A percentile compares a stretch with the other conserved stretches of the same genome.
These are phyloP conservation scores for Wallemia ichthyophaga DNA, from an alignment of 1,284 basidiomycete genomes.

Conservation along the genomic window DNA sequence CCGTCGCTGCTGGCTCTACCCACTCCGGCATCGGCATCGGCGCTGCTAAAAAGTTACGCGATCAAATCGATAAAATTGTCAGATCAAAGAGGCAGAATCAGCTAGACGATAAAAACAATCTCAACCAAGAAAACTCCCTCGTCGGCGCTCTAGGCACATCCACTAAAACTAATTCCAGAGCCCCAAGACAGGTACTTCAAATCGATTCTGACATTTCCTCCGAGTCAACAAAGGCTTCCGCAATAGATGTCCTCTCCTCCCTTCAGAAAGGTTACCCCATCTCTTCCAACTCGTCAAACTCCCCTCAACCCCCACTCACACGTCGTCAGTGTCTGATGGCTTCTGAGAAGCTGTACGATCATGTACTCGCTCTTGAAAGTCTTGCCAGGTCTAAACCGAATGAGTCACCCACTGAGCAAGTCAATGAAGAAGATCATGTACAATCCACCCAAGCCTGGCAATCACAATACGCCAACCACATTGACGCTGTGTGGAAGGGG, in stretches of 20 bases:
- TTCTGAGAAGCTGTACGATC: slow-evolving; percentile 62
- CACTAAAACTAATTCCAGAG: slow-evolving; percentile 61
- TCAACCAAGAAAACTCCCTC: slow-evolving; percentile 17
- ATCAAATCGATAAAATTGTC: slow-evolving; percentile 2
- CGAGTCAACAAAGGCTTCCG: background rate
- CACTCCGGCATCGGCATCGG: slow-evolving; percentile 1
- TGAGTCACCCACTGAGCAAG: too few species aligned
- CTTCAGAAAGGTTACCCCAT: background rate
- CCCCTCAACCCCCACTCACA: slow-evolving; percentile 41
- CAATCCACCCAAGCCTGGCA: too few species aligned
- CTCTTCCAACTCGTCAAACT: background rate
- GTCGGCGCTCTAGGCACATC: slow-evolving; percentile 85
- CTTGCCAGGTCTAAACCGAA: slow-evolving; percentile 36
- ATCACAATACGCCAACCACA: slow-evolving; percentile 28
- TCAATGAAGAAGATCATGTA: too few species aligned
- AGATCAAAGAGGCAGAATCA: background rate
- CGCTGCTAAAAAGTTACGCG: slow-evolving; percentile 3
- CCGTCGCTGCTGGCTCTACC: slow-evolving; percentile 17
- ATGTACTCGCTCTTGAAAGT: slow-evolving; percentile 60
- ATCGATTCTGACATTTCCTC: slow-evolving; percentile 20
- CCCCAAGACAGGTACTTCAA: slow-evolving; percentile 68
- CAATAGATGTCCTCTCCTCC: background rate
- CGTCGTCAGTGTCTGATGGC: slow-evolving; percentile 46
- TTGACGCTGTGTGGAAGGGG: slow-evolving; percentile 47
- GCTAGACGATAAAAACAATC: background rate